Percentiles rank a stretch among this genome's conserved stretches.
Conservation (phyloP, 2,329 filamentous ascomycete genomes). For the Cladophialophora exuberans region DNA sequence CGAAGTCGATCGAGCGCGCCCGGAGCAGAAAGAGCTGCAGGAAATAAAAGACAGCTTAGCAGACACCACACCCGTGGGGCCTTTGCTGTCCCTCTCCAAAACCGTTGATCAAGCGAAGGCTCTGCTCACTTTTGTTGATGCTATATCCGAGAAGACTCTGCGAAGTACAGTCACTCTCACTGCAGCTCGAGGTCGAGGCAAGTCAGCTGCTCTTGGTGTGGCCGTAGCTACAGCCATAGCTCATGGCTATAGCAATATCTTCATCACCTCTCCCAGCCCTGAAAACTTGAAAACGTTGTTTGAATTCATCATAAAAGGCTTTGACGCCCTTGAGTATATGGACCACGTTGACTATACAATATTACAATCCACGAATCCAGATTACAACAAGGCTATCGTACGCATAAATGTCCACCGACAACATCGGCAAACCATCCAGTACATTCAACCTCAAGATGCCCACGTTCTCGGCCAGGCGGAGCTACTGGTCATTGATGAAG, state of each 20-base stretch:
- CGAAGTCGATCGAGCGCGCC: conserved; percentile 71
- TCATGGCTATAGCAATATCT: conserved; percentile 98
- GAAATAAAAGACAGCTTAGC: conserved; percentile 84
- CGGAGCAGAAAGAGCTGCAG: conserved; percentile 74
- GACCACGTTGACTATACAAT: conserved; percentile 98
- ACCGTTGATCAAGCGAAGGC: conserved; percentile 97
- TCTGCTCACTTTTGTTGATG: conserved; percentile 93
- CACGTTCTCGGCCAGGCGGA: conserved; percentile 95
- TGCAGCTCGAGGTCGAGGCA: conserved; percentile 90
- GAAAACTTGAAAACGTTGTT: conserved; percentile 99
- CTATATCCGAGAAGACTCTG: conserved; percentile 93
- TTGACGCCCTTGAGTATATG: conserved; percentile 89
- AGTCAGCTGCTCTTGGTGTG: conserved; percentile 93
- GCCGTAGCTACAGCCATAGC: conserved; percentile 92
- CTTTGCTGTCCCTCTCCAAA: conserved; percentile 79
- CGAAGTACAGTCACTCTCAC: conserved; percentile 92
- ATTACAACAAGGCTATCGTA: conserved; percentile 99
- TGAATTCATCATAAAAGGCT: conserved; percentile 97
- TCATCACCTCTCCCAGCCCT: conserved; percentile 95
- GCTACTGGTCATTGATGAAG: conserved; percentile 94
- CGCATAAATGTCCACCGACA: conserved; percentile 93
- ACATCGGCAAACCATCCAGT: conserved; percentile 97
- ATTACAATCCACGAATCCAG: conserved; percentile 95
- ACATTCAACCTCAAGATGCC: conserved; percentile 94
- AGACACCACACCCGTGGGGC: conserved; percentile 84